These are phyloP conservation scores for Pleurotus ostreatus DNA, from an alignment of 768 basidiomycete species.

Conservation along the genomic window DNA sequence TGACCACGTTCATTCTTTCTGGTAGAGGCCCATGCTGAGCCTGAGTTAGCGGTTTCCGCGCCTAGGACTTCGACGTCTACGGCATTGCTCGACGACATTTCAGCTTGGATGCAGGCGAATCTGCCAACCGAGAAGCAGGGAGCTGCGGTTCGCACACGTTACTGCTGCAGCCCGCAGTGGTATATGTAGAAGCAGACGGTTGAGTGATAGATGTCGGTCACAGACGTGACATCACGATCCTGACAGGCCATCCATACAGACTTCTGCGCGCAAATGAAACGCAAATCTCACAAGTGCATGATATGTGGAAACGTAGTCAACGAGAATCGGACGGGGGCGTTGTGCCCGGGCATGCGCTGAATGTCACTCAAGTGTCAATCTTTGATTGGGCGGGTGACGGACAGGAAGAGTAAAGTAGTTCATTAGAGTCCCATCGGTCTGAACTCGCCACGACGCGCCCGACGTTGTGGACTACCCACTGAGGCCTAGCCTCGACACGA, in stretches of 20 bases:
- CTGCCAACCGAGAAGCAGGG: not conserved
- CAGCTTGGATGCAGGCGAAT: not conserved
- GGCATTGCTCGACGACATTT: not conserved
- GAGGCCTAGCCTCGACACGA: too few relatives aligned
- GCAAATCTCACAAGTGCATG: too few relatives aligned
- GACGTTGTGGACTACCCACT: too few relatives aligned
- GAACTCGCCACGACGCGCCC: too few relatives aligned
- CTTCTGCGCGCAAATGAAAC: not conserved
- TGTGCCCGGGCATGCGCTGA: too few relatives aligned
- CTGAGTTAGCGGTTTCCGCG: constrained; percentile 32
- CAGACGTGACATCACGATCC: not conserved
- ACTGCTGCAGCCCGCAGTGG: not conserved
- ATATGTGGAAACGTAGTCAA: too few relatives aligned
- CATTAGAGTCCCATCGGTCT: too few relatives aligned
- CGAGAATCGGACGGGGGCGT: too few relatives aligned
- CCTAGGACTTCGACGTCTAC: constrained; percentile 13
- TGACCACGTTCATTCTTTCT: constrained; percentile 49
- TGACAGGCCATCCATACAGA: not conserved
- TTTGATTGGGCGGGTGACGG: too few relatives aligned
- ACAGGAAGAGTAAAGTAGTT: too few relatives aligned
- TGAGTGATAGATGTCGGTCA: not conserved
- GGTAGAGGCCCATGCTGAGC: constrained; percentile 35
- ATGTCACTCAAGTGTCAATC: too few relatives aligned
- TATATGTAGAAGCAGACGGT: not conserved
- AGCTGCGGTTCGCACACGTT: not conserved